Base-by-base conservation (phyloP, 768 basidiomycete species). In the Erythrobasidium yunnanense region DNA sequence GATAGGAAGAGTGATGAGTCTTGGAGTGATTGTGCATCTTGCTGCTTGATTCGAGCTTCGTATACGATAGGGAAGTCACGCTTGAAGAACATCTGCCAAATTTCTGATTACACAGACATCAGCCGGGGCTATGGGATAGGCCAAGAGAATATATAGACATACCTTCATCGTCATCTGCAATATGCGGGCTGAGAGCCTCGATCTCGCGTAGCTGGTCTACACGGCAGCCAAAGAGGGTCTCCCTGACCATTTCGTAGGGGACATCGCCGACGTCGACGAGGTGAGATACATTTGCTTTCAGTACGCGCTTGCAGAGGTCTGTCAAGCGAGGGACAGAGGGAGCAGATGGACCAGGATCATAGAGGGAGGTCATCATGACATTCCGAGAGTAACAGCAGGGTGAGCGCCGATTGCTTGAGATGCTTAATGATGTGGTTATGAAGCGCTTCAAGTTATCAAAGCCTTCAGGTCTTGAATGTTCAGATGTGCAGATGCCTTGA, bases 51-150 rank as follows among this genome's bases (percentile, higher is more conserved):
- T 51, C 60, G 11, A 5, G 60, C 47, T 51, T 63, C 60, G 29
- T 29, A 29, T 18, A 63, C 60, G 46, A 63, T 49, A 4, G 60
- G 60, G 38, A 63, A 63, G 60, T 63, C 60, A 38, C 60, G 60
- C 46, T 63, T 63, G 60, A 63, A 63, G 47, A 51, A 63, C 47
- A 49, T n/a, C 49, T 63, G 47, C 60, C 60, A 63, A 22, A 63
- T 63, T 30, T 63, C 60, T 63, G 47, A 2, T 29, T 3, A 18
- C n/a, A 6, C 20, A 38, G 4, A 5, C 33, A 13, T 27, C 8
- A n/a, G 6, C 53, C 11, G 6, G 29, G 23, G 53, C 20, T n/a
- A 35, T 30, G 11, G 55, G 23, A 6, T 11, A 50, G 49, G 22
- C 22, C 5, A 13, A 6, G 13, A 5, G 29, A 27, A 22, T n/a